Base-by-base conservation (phyloP, 768 basidiomycete genomes). In the Boletus pseudo-olivaceus region DNA sequence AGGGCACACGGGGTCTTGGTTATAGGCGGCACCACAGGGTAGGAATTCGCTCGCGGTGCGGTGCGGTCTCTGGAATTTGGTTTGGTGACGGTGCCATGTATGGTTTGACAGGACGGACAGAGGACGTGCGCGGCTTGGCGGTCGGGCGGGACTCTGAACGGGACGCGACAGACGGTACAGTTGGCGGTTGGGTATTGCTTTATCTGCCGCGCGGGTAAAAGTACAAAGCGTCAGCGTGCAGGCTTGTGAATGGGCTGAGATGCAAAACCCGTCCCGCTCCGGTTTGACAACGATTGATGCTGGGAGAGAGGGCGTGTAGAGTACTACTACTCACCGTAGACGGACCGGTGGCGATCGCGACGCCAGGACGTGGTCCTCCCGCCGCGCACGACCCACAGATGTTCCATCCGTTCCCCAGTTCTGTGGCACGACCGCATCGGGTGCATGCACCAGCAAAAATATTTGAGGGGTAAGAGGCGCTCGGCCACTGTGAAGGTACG, bases 61-160 rank as follows among this genome's bases (percentile, higher is more conserved):
- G 17, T 5, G 26, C 47, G 27, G 20, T 51, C 19, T 8, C 6
- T 30, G 7, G 7, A 12, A 1, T 14, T 35, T 7, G 26, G 23
- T 23, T 41, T 48, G 41, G 26, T 1, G 27, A 15, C 7, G 46
- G 42, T 35, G 5, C 27, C 33, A 43, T 44, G 33, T 17, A 44
- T 46, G 7, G 26, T 17, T 17, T 51, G 58, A 45, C 66, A 68
- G 15, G 33, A 20, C 19, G 49, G n/a, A 30, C 63, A 65, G 2
- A 57, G 41, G 41, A 45, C 41, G 32, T 60, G 45, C 2, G 32
- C 26, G 29, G n/a, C 1, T 4, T 26, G 37, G 38, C 12, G 26
- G 10, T 11, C 29, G 2, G 26, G n/a, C 14, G 58, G 42, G 30
- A 53, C 32, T 11, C 29, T n/a, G 37, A 62, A 33, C 27, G 49